Conservation (phyloP, 768 basidiomycete genomes). For the Mycena capillaripes region DNA sequence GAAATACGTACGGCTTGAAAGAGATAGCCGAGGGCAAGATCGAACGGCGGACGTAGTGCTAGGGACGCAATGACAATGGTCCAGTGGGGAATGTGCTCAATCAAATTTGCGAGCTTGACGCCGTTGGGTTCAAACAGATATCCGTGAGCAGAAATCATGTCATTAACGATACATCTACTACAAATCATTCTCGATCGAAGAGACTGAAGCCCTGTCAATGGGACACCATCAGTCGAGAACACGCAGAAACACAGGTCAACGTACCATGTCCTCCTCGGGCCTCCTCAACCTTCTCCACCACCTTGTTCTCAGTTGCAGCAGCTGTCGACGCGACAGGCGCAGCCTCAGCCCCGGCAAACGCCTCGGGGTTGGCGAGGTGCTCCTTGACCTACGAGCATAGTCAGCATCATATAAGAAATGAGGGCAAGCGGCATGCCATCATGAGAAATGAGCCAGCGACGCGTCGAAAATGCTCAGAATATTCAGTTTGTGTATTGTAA, state of each 20-base stretch:
- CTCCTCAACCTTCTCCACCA: constrained; percentile 84
- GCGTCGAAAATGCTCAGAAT: constrained; percentile 76
- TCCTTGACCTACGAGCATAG: constrained; percentile 82
- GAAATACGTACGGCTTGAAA: no score
- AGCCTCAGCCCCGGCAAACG: constrained; percentile 90
- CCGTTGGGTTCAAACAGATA: no score
- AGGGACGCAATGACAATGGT: no score
- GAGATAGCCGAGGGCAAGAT: no score
- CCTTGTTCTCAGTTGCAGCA: constrained; percentile 70
- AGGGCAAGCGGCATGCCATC: constrained; percentile 40
- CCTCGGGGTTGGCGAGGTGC: constrained; percentile 97
- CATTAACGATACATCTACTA: not conserved
- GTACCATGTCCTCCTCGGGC: constrained; percentile 90
- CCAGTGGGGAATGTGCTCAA: no score
- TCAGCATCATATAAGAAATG: constrained; percentile 28
- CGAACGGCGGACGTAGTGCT: no score
- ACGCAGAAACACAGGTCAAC: not conserved
- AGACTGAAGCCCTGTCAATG: constrained; percentile 97
- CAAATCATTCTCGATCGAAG: constrained; percentile 75
- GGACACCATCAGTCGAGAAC: not conserved
- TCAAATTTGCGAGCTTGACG: no score
- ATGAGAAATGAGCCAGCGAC: constrained; percentile 52
- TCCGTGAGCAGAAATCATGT: no score
- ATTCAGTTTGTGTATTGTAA: constrained; percentile 80
- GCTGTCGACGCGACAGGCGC: constrained; percentile 69